These are phyloP conservation scores for Zygosaccharomyces pseudorouxii DNA, from an alignment of 805 yeast species.

Conservation along the genomic window DNA sequence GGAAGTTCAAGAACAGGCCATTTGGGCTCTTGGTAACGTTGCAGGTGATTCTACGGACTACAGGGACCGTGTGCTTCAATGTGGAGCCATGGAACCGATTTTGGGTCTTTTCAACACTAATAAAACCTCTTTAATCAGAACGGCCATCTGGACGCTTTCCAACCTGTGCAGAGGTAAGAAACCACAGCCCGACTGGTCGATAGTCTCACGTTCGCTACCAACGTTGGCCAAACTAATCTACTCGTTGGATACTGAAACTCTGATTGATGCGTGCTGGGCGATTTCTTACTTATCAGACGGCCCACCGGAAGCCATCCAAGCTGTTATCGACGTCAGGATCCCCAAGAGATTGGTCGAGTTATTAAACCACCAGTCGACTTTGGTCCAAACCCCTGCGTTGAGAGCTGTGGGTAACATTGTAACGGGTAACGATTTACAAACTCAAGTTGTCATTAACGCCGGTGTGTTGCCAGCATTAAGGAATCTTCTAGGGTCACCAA, in stretches of 20 bases:
- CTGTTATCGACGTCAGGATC: constrained; percentile 92
- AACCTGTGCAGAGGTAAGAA: constrained; percentile 94
- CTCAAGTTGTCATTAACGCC: constrained; percentile 88
- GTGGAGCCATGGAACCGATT: constrained; percentile 87
- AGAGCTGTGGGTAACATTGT: constrained; percentile 98
- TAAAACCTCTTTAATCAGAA: constrained; percentile 85
- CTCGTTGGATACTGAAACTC: constrained; percentile 86
- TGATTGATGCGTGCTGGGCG: constrained; percentile 99
- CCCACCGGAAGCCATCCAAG: constrained; percentile 86
- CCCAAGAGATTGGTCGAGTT: constrained; percentile 92
- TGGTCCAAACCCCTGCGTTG: constrained; percentile 94
- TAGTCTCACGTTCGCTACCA: constrained; percentile 84
- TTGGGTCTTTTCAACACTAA: constrained; percentile 71
- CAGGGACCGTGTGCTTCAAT: constrained; percentile 82
- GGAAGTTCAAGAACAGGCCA: constrained; percentile 97
- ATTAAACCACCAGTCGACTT: constrained; percentile 73
- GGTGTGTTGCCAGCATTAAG: constrained; percentile 86
- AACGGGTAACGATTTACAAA: constrained; percentile 93
- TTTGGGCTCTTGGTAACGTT: constrained; percentile 98
- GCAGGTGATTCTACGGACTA: constrained; percentile 93
- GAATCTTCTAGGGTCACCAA: constrained; percentile 72
- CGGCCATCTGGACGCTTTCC: constrained; percentile 97
- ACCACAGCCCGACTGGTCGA: constrained; percentile 94
- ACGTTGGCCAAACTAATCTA: constrained; percentile 86
- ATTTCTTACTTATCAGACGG: constrained; percentile 94